A percentile compares a stretch with the other conserved stretches of the same genome.
Conservation (phyloP, 2,329 filamentous ascomycete genomes). For the Scytalidium sp. region DNA sequence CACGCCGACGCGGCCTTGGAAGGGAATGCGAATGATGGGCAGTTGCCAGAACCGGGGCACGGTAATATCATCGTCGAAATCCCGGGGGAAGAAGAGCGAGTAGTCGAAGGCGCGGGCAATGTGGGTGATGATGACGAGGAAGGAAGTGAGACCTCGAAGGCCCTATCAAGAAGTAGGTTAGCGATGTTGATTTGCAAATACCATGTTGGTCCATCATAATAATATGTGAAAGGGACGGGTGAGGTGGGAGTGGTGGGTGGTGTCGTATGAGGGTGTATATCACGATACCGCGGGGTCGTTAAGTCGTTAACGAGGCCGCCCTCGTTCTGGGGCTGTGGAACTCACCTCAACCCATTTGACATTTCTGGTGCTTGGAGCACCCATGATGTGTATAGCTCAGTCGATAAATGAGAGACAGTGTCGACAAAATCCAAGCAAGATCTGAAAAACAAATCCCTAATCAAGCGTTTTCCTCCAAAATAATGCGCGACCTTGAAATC, state of each 20-base stretch:
- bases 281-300: too few relatives aligned
- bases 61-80: constrained; percentile 38
- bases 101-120: constrained; percentile 48
- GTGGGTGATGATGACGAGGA: constrained; percentile 53
- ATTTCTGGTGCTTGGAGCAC: constrained; percentile 26
- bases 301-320: too few relatives aligned
- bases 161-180: constrained; percentile 40
- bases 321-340: constrained; percentile 13
- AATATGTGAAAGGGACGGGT: constrained; percentile 1
- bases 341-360: constrained; percentile 61
- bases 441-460: too few relatives aligned
- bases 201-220: too few relatives aligned
- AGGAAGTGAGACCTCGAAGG: constrained; percentile 52
- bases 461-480: too few relatives aligned
- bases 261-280: too few relatives aligned
- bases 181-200: constrained; percentile 3
- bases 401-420: neutral
- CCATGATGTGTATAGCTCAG: constrained; percentile 12
- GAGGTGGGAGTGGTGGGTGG: neutral
- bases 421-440: neutral
- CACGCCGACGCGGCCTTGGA: constrained; percentile 62
- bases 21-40: constrained; percentile 55
- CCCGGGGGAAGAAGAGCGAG: constrained; percentile 42
- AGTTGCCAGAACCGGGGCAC: constrained; percentile 51
- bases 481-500: too few relatives aligned